These are phyloP conservation scores for Primulina eburnea DNA, from an alignment of 257 asterid species.

Conservation along the genomic window DNA sequence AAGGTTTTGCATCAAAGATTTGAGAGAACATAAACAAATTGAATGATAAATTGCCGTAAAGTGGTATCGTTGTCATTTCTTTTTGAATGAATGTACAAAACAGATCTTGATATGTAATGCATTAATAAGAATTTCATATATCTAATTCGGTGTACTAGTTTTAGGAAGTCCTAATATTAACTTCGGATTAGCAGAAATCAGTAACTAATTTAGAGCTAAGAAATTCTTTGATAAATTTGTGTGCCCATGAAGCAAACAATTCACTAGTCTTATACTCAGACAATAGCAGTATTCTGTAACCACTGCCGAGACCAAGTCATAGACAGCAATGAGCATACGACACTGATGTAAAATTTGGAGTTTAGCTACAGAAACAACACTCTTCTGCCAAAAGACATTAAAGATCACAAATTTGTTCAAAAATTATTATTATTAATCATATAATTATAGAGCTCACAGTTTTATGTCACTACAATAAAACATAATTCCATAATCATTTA, in stretches of 20 bases:
- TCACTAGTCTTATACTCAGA: background rate
- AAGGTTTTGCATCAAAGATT: background rate
- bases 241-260: background rate
- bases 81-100: background rate
- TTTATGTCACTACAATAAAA: background rate
- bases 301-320: background rate
- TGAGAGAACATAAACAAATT: background rate
- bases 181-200: background rate
- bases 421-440: background rate
- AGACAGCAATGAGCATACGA: background rate
- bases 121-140: too few relatives aligned
- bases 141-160: background rate
- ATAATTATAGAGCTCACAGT: background rate
- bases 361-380: background rate
- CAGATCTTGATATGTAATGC: too few relatives aligned
- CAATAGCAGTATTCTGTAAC: background rate
- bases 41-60: background rate
- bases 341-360: background rate
- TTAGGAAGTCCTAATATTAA: background rate
- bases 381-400: background rate
- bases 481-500: background rate
- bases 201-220: background rate
- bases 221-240: background rate
- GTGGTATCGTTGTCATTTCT: background rate
- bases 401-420: background rate